These are phyloP conservation scores for Annulohypoxylon truncatum DNA, from an alignment of 2,329 filamentous ascomycete species.

Conservation along the genomic window DNA sequence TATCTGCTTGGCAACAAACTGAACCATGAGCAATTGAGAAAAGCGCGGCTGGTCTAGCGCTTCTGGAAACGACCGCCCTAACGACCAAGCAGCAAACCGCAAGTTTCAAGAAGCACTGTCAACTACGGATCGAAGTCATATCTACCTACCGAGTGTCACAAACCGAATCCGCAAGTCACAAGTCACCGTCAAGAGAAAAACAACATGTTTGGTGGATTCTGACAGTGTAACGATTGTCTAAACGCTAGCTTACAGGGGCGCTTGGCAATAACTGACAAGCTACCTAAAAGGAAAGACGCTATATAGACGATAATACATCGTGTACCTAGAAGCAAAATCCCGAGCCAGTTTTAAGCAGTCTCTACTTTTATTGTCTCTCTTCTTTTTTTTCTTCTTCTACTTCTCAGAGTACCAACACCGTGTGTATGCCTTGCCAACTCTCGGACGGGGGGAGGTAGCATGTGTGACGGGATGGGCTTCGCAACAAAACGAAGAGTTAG, in stretches of 20 bases:
- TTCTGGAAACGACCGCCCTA: background rate
- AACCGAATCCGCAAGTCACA: background rate
- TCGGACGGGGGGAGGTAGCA: background rate
- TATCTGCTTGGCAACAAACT: background rate
- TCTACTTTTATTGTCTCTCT: background rate
- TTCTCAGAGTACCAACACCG: background rate
- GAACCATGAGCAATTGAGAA: background rate
- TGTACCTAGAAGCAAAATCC: constrained; percentile 5
- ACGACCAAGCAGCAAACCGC: background rate
- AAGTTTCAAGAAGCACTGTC: background rate
- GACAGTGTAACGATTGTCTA: constrained; percentile 22
- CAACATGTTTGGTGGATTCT: background rate
- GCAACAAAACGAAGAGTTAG: background rate
- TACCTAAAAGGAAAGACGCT: constrained; percentile 17
- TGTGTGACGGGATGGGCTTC: background rate
- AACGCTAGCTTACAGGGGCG: constrained; percentile 3
- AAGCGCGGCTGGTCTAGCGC: background rate
- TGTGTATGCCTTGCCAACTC: background rate
- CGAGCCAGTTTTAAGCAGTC: background rate
- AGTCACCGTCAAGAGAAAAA: background rate
- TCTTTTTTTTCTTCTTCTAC: background rate
- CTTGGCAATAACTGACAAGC: constrained; percentile 6
- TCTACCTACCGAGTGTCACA: background rate
- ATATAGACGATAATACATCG: constrained; percentile 15
- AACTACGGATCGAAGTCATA: background rate